These are phyloP conservation scores for Achaetomium macrosporum DNA, from an alignment of 2,329 filamentous ascomycete species.

Conservation along the genomic window DNA sequence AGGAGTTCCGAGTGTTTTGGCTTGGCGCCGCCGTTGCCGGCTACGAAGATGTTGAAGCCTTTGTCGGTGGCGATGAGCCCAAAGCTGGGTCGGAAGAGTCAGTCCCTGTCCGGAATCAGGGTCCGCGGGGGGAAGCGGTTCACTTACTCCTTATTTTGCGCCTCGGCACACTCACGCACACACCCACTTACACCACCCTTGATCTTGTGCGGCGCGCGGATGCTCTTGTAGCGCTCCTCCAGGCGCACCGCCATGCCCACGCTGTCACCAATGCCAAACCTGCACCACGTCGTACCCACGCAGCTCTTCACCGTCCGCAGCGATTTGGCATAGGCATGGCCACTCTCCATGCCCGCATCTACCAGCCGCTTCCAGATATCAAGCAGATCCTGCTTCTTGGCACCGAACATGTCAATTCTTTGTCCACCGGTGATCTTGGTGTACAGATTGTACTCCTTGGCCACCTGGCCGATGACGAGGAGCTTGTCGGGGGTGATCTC, in stretches of 20 bases:
- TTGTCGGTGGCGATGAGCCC: conserved; percentile 89
- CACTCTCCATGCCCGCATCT: conserved; percentile 81
- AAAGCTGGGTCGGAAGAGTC: conserved; percentile 51
- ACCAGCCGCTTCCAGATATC: conserved; percentile 77
- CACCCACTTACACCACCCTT: conserved; percentile 88
- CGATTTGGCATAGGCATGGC: conserved; percentile 86
- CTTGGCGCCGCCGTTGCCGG: conserved; percentile 81
- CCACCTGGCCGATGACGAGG: conserved; percentile 75
- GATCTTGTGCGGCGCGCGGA: conserved; percentile 83
- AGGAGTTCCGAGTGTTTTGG: conserved; percentile 77
- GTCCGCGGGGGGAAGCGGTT: neutral
- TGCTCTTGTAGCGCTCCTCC: conserved; percentile 87
- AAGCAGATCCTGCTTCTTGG: conserved; percentile 77
- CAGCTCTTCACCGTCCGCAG: conserved; percentile 87
- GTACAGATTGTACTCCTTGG: conserved; percentile 77
- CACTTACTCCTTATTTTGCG: conserved; percentile 79
- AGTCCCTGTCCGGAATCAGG: neutral
- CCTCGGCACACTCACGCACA: conserved; percentile 88
- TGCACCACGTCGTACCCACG: conserved; percentile 86
- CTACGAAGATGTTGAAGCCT: conserved; percentile 89
- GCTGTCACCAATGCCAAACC: conserved; percentile 82
- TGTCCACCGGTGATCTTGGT: conserved; percentile 91
- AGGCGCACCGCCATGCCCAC: conserved; percentile 84
- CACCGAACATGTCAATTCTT: conserved; percentile 89
- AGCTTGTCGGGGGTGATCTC: conserved; percentile 86